phyloP scores from a whole-genome alignment of 495 filamentous ascomycete genomes.

The Penicillium chermesinum region DNA sequence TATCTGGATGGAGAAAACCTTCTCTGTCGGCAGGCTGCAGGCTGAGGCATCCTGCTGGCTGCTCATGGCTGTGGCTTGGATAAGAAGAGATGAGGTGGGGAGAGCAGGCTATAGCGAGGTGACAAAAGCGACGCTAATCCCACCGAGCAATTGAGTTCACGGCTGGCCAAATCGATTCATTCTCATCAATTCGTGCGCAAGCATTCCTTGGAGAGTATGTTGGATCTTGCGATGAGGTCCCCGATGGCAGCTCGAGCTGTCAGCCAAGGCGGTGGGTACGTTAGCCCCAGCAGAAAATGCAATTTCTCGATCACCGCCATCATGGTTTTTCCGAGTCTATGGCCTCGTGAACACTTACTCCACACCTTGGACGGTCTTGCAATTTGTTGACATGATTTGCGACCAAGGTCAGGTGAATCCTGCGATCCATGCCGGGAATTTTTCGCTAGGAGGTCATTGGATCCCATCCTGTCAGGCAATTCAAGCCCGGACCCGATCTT shows the following conservation, averaged over 20 bases:
- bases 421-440: background rate
- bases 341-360: background rate
- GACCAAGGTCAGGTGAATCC: background rate
- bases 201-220: background rate
- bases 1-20: conserved; percentile 91
- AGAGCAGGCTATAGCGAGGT: background rate
- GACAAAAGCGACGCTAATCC: background rate
- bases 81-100: background rate
- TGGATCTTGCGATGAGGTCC: background rate
- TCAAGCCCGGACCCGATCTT: too few species aligned
- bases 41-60: background rate
- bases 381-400: background rate
- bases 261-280: background rate
- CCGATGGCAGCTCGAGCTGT: background rate
- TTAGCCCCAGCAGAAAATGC: background rate
- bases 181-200: background rate
- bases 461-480: too few species aligned
- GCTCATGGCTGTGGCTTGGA: background rate
- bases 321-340: background rate
- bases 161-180: background rate
- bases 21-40: conserved; percentile 48
- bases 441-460: background rate
- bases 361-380: too few species aligned
- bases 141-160: background rate
- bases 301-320: background rate